Percentiles rank a stretch among this genome's conserved stretches.
These are phyloP conservation scores for Trichomonas tenax DNA, from an alignment of 208 protist genomes.

Conservation along the genomic window DNA sequence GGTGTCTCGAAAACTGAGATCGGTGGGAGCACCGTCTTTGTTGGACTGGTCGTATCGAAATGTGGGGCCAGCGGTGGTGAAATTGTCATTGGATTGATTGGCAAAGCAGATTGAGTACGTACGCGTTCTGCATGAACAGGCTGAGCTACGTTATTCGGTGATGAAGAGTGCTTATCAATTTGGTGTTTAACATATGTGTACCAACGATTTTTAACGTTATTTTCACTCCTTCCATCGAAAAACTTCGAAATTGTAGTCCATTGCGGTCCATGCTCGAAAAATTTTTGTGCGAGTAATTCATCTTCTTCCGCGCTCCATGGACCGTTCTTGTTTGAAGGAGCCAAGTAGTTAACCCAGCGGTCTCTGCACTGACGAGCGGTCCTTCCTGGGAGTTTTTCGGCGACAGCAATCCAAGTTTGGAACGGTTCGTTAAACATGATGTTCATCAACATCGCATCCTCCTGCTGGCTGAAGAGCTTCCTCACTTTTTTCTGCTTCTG, in stretches of 20 bases:
- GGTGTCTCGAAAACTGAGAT: not conserved
- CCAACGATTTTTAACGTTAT: conserved; percentile 14
- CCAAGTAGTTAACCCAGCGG: not conserved
- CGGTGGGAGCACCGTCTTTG: not conserved
- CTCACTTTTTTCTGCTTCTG: not conserved
- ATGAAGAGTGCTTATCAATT: not conserved
- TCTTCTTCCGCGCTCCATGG: not conserved
- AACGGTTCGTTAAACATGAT: conserved; percentile 10
- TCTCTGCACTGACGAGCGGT: not conserved
- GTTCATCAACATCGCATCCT: not conserved
- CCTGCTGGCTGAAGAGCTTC: not conserved
- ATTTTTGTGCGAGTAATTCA: not conserved
- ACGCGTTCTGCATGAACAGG: not conserved
- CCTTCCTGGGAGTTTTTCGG: not conserved
- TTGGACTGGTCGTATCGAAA: not conserved
- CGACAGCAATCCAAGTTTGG: not conserved
- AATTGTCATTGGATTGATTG: not conserved
- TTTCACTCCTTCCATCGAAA: conserved; percentile 10
- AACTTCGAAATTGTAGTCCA: conserved; percentile 4
- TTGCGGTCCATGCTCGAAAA: not conserved
- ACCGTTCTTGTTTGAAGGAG: not conserved
- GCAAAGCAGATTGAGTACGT: not conserved
- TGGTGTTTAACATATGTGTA: not conserved
- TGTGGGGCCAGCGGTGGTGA: not conserved
- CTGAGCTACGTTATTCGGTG: not conserved